Conservation (phyloP, 257 asterid species). For the Paulownia fortunei region DNA sequence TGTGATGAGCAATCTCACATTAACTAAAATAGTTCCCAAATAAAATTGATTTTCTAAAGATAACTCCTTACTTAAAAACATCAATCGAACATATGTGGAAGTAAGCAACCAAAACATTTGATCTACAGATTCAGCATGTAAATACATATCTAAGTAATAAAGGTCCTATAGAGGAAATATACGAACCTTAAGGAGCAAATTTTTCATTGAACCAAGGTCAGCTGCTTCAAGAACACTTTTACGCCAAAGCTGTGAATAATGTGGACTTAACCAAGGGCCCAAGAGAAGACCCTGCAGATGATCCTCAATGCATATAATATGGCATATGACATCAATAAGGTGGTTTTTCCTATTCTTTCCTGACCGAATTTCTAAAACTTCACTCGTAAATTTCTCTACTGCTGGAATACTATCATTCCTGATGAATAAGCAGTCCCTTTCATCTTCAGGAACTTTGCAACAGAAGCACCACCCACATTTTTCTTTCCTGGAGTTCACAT, state of each 20-base stretch:
- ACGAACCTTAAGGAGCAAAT: constrained; percentile 57
- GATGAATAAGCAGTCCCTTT: constrained; percentile 60
- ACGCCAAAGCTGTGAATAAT: constrained; percentile 62
- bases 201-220: constrained; percentile 44
- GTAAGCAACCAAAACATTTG: background rate
- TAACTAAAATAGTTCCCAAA: background rate
- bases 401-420: constrained; percentile 46
- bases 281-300: constrained; percentile 70
- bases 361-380: constrained; percentile 42
- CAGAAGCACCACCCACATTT: constrained; percentile 81
- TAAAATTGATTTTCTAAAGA: background rate
- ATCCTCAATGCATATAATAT: constrained; percentile 61
- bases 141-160: background rate
- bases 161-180: background rate
- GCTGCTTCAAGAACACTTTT: constrained; percentile 47
- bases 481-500: constrained; percentile 50
- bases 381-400: constrained; percentile 48
- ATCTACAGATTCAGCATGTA: constrained; percentile 7
- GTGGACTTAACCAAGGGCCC: constrained; percentile 81
- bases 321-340: constrained; percentile 63
- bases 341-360: constrained; percentile 48
- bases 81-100: background rate
- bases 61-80: background rate
- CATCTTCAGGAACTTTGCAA: constrained; percentile 65
- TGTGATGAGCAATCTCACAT: background rate